Evolutionary conservation across 2,329 filamentous ascomycete species (phyloP), one percentile per base, ranked within the genome.

Genomic region (Paramyrothecium sp.): DNA sequence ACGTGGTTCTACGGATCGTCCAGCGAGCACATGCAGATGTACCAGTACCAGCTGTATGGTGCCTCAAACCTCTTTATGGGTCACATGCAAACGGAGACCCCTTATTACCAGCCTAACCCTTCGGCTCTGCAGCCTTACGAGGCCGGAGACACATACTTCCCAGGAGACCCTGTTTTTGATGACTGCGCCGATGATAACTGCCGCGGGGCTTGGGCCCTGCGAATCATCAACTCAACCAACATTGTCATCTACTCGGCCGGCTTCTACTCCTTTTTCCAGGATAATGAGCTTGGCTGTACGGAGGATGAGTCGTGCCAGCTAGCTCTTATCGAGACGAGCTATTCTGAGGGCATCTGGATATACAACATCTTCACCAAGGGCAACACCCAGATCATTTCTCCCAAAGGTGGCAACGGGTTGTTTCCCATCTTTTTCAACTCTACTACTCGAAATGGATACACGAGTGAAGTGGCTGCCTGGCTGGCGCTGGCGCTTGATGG

Each of bases 191-290:
- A 48, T 10, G 41, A 34, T 16, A 21, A 49, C n/a, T 85, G 83
- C 69, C 77, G 76, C 63, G 85, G 86, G 69, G 77, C 84, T 1
- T 85, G 81, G 80, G 84, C 81, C 56, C 70, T 87, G n/a, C 80
- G 82, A 22, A 73, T 88, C 26, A 67, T 80, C 54, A 75, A 81
- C 59, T 82, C 79, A 2, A 71, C 70, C 1, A 75, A 85, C 48
- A 63, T 84, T 19, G 77, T 74, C 63, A 68, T 84, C 61, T 84
- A 80, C 61, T 80, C 81, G 10, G 81, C 77, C 5, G 83, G 83
- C n/a, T 68, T 86, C 19, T 86, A 86, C 73, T 80, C 75, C 54
- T 86, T 85, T 75, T 86, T 85, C 67, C 78, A 85, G 68, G 89
- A 90, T 76, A 90, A 90, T 56, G 81, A 84, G 70, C 87, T 86